Evolutionary conservation across 2,329 filamentous ascomycete species (phyloP).

Genomic region (Fusarium pilosicola): DNA sequence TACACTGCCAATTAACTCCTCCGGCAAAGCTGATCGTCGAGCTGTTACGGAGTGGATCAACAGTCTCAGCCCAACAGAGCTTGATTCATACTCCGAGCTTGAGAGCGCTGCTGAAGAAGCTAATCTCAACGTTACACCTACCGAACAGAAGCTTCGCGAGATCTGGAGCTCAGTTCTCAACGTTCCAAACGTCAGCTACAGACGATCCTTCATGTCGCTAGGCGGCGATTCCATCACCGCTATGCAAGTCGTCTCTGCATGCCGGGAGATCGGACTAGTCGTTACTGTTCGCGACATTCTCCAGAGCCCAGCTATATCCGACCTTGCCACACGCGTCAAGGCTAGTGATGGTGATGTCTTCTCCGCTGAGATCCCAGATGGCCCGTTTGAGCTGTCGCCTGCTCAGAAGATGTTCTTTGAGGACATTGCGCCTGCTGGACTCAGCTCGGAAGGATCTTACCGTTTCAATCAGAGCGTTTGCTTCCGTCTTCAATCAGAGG

Average conservation of each 20-base stretch:
- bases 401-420: constrained; percentile 1
- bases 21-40: background rate
- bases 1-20: background rate
- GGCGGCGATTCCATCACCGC: background rate
- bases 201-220: background rate
- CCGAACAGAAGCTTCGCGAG: background rate
- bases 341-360: background rate
- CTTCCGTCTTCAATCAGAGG: background rate
- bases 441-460: background rate
- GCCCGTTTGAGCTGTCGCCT: background rate
- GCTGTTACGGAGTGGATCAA: background rate
- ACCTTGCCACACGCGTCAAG: background rate
- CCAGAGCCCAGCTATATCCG: background rate
- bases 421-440: background rate
- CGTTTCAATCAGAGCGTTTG: background rate
- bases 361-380: background rate
- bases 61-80: background rate
- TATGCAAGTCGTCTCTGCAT: background rate
- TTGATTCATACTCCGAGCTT: background rate
- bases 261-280: background rate
- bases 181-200: background rate
- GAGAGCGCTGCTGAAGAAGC: background rate
- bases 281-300: background rate
- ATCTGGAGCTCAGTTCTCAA: background rate
- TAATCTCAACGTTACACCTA: background rate